Conservation (phyloP, 805 yeast species). For the Kodamaea jinghongensis region DNA sequence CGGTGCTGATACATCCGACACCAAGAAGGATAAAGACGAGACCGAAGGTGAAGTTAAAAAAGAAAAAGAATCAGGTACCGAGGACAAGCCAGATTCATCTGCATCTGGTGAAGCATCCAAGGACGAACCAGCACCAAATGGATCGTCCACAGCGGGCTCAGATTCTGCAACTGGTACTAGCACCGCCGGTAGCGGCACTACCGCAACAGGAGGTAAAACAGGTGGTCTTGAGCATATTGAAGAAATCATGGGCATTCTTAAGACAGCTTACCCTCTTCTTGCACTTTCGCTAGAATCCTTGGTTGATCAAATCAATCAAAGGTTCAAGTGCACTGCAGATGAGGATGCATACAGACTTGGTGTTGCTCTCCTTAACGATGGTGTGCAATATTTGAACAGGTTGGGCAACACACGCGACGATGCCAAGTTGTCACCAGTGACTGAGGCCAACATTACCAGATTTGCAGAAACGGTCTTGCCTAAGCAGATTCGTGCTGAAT, state of each 20-base stretch:
- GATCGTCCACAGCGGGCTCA: not conserved
- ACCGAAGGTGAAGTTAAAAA: not conserved
- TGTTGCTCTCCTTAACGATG: conserved; percentile 89
- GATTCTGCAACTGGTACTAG: not conserved
- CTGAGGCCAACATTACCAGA: conserved; percentile 81
- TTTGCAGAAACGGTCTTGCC: conserved; percentile 94
- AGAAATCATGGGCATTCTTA: conserved; percentile 90
- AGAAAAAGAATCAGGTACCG: conserved; percentile 6
- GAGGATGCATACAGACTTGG: conserved; percentile 95
- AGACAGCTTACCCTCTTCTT: conserved; percentile 92
- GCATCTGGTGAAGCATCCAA: not conserved
- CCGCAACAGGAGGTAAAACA: not conserved
- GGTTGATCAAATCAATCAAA: conserved; percentile 91
- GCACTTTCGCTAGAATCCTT: conserved; percentile 91
- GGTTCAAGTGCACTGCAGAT: conserved; percentile 91
- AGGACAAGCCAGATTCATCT: conserved; percentile 5
- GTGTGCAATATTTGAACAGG: conserved; percentile 84
- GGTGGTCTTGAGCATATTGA: conserved; percentile 47
- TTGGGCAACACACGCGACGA: conserved; percentile 84
- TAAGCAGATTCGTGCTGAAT: conserved; percentile 81
- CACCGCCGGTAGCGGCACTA: not conserved
- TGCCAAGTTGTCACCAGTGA: conserved; percentile 83
- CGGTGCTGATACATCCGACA: conserved; percentile 6
- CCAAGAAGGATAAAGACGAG: conserved; percentile 1
- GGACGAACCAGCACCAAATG: conserved; percentile 2